Evolutionary conservation across 2,329 filamentous ascomycete species (phyloP), one percentile per base, ranked within the genome.

Genomic region (Zymoseptoria brevis): DNA sequence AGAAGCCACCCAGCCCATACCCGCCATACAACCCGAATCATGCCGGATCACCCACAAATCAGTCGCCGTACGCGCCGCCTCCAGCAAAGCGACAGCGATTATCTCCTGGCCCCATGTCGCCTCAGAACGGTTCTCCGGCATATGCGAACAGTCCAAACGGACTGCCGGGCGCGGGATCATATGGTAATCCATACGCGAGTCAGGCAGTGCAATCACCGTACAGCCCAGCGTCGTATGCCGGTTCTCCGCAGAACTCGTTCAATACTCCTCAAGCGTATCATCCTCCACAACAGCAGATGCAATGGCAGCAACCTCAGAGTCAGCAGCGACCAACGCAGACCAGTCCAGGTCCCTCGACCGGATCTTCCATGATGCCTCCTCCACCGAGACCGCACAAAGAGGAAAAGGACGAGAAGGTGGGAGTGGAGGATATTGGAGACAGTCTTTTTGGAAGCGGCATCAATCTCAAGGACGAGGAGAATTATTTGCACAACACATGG

Each of bases 401-500:
- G 57, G 77, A 79, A 54, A 79, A 78, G 59, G 87, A 88, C 59
- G 79, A 80, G 64, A 82, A 84, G 50, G 80, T 82, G 24, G 76
- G 78, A 53, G 74, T 79, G 11, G 90, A 92, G 67, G 90, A 96
- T 68, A 82, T 92, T 52, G 89, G 87, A 64, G 92, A 96, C 75
- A 88, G 91, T 55, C 75, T 96, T 57, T 87, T 87, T 19, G 89
- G 88, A 19, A 93, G 90, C 16, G 91, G 90, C 54, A 90, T 96
- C 63, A 89, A 96, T 76, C 75, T 96, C 53, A 86, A 87, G 60
- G 90, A 90, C 64, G 92, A 96, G 73, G 90, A 95, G 69, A 89
- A 91, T 67, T 89, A 85, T 65, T 80, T 94, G 73, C 86, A 89
- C 51, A 85, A 84, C 60, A 79, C 85, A 58, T 87, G 85, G 69